Percentiles rank a stretch among this genome's conserved stretches.
Conservation (phyloP, 164 flowering plant species). For the Saururus chinensis region DNA sequence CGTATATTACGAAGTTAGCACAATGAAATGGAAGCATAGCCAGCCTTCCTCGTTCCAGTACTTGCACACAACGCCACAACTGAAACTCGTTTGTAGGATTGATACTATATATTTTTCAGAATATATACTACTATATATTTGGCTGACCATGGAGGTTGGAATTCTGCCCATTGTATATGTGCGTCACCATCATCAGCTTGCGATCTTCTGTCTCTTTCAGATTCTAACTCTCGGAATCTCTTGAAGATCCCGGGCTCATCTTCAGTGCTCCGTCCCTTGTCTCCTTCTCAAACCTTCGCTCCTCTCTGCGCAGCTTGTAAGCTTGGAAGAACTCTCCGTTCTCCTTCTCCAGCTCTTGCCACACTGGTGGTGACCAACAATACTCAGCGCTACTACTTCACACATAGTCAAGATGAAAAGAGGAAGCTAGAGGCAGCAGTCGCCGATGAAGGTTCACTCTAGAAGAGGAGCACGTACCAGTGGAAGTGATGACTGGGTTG, state of each 20-base stretch:
- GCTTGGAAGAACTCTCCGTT: constrained; percentile 79
- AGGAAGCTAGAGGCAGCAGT: too few relatives aligned
- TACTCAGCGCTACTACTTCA: not conserved
- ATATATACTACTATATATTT: too few relatives aligned
- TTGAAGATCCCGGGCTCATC: constrained; percentile 30
- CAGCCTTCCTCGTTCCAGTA: too few relatives aligned
- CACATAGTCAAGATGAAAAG: too few relatives aligned
- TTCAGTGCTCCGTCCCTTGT: constrained; percentile 30
- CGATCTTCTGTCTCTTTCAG: not conserved
- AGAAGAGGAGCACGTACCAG: constrained; percentile 28
- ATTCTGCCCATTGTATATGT: too few relatives aligned
- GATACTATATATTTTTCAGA: too few relatives aligned
- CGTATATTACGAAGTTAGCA: too few relatives aligned
- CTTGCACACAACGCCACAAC: too few relatives aligned
- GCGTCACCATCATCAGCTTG: not conserved
- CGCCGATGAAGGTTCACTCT: not conserved
- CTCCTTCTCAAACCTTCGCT: constrained; percentile 26
- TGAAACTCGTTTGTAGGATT: too few relatives aligned
- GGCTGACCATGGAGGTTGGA: not conserved
- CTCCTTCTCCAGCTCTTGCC: constrained; percentile 91
- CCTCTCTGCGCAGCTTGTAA: constrained; percentile 28
- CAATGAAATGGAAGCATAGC: too few relatives aligned
- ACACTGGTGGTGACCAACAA: constrained; percentile 31
- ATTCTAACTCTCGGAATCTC: not conserved
- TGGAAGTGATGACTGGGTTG: constrained; percentile 68